Evolutionary conservation across 83 land plant genomes (phyloP), one percentile per base, ranked within the genome.

Genomic region (Isoetes engelmannii): DNA sequence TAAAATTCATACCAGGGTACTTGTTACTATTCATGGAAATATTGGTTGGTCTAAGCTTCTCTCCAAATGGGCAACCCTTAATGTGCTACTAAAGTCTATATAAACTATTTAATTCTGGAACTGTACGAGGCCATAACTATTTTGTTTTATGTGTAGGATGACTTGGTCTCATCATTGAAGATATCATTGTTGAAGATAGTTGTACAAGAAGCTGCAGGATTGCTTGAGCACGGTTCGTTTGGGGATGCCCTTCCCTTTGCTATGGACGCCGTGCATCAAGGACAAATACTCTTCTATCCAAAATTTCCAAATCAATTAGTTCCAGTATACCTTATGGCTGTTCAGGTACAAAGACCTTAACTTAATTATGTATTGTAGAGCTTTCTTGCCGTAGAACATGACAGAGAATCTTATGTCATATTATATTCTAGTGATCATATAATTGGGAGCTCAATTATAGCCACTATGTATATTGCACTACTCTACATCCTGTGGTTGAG

Each of bases 271-370:
- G 65, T 78, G 3, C 13, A 59, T 17, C 65, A 67, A 53, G 81
- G 67, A 6, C 81, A 74, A 59, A 46, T 56, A 7, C 37, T 78
- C n/a, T 78, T 66, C 58, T 78, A 69, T 48, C 81, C 81, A 5
- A 50, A 19, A 45, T 61, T 54, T 8, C 64, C 76, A 4, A 71
- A 65, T n/a, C 57, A 69, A 28, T 58, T 78, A 43, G 81, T 78
- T 44, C 81, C 81, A 5, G 7, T 78, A 9, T 78, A 78, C 58
- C 62, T 78, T 18, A 78, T 78, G 46, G 81, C 77, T 12, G 68
- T 69, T 60, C 72, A 74, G 77, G 81, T 77, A 17, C 7, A 6
- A 51, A 12, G 1, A 17, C 17, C 55, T 12, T 50, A 13, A 13
- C 8, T 50, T 8, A 8, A 50, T 50, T 13, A 8, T 13, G 8